Evolutionary conservation across 108 stramenopile species (phyloP).

Genomic region (Mediolabrus comicus): DNA sequence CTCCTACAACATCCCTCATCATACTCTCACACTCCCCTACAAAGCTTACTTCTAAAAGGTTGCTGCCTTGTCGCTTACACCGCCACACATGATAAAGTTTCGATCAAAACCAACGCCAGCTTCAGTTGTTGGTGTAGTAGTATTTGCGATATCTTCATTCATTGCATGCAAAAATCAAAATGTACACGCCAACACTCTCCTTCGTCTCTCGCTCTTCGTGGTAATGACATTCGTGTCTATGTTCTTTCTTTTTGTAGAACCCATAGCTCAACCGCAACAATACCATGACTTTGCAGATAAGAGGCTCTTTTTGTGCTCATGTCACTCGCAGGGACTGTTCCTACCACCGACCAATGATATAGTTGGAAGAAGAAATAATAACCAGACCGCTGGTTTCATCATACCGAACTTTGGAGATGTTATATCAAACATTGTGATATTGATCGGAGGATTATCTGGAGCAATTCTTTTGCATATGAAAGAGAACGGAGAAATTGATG

Average conservation of each 20-base stretch:
- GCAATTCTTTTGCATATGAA: neutral
- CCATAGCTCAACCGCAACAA: conserved; percentile 9
- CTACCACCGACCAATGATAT: conserved; percentile 7
- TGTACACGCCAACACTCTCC: neutral
- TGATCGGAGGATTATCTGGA: conserved; percentile 15
- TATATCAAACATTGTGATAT: conserved; percentile 14
- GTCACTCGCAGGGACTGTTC: neutral
- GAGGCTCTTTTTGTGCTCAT: conserved; percentile 9
- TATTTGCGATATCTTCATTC: neutral
- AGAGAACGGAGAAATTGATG: neutral
- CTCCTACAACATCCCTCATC: no score
- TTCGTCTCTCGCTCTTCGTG: neutral
- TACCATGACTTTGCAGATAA: conserved; percentile 31
- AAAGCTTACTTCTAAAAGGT: no score
- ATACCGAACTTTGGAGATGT: conserved; percentile 24
- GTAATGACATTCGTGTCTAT: neutral
- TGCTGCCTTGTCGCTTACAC: no score
- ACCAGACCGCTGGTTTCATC: neutral
- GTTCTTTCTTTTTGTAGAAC: conserved; percentile 23
- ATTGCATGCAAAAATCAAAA: neutral
- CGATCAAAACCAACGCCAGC: no score
- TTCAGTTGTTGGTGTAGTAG: neutral
- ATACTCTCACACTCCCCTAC: no score
- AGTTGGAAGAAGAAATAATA: neutral
- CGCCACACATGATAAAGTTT: no score